Evolutionary conservation across 1,139 yeast species (phyloP), one percentile per base, ranked within the genome.

Genomic region (Taiozyma sp.): DNA sequence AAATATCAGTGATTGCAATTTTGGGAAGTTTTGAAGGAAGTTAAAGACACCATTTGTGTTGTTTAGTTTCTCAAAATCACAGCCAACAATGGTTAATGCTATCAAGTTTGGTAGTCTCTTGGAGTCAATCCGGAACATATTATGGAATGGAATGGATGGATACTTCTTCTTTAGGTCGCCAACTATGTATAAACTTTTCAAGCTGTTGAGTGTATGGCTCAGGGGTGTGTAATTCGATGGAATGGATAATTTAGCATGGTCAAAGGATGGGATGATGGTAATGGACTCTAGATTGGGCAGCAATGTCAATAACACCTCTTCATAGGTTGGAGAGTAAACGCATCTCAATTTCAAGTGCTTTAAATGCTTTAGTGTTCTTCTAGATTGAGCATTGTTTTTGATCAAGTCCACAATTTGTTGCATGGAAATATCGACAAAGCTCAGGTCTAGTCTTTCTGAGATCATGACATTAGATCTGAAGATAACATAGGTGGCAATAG

Each of bases 1-100:
- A 45, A 62, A 53, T 3, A 57, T 47, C 14, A 62, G 24, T 0
- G 54, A 46, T 9, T 54, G 49, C 3, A 60, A 23, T 3, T 54
- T 43, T 4, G 57, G 51, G 34, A 62, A 55, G 10, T 57, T 55
- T 19, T 53, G 50, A 4, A 62, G 49, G 46, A 62, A 60, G 45
- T 62, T 62, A 38, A 51, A 56, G 13, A 52, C 54, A 7, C 54
- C 57, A 44, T 57, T 59, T 0, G n/a, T 16, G 2, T 46, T 39
- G 45, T 55, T 58, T n/a, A 62, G 14, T 0, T 44, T 32, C 4
- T 49, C 32, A 39, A 61, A 56, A 41, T 59, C 58, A 46, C 57
- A 60, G 2, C 64, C 61, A 24, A 57, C 59, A 10, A 62, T 51
- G 8, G 53, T 50, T 16, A 62, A 39, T 0, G 55, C 44, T 23